phyloP scores from a whole-genome alignment of 306 rosid species.

The Cucurbita pepo region DNA sequence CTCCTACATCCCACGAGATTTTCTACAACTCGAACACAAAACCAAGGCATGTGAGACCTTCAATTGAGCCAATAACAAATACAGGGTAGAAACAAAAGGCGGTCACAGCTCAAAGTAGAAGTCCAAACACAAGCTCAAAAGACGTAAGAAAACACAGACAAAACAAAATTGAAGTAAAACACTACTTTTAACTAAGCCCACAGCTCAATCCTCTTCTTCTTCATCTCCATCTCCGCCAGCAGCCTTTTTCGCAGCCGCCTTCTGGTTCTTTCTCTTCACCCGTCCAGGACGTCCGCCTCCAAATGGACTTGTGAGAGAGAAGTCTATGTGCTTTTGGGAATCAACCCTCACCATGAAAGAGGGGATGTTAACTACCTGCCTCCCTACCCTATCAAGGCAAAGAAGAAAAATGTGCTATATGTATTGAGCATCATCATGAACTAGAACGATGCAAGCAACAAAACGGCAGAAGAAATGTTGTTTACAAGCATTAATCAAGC shows the following conservation, averaged over 20 bases:
- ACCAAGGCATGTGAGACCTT: too few species aligned
- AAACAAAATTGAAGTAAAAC: too few species aligned
- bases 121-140: too few species aligned
- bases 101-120: too few species aligned
- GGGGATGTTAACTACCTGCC: not conserved
- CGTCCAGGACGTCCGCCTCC: not conserved
- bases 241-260: not conserved
- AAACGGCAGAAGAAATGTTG: not conserved
- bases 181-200: too few species aligned
- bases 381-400: not conserved
- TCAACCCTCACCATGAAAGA: not conserved
- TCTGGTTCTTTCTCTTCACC: not conserved
- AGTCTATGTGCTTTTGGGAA: not conserved
- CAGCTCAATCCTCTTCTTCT: not conserved
- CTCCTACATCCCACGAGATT: too few species aligned
- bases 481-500: too few species aligned
- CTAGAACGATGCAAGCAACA: not conserved
- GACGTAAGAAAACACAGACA: too few species aligned
- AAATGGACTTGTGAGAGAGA: not conserved
- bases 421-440: not conserved
- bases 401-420: too few species aligned
- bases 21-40: too few species aligned
- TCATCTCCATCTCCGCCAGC: not conserved
- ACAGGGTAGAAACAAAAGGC: too few species aligned
- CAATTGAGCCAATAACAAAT: too few species aligned